phyloP scores from a whole-genome alignment of 1,139 yeast genomes.

The Protomyces arabidopsidicola region DNA sequence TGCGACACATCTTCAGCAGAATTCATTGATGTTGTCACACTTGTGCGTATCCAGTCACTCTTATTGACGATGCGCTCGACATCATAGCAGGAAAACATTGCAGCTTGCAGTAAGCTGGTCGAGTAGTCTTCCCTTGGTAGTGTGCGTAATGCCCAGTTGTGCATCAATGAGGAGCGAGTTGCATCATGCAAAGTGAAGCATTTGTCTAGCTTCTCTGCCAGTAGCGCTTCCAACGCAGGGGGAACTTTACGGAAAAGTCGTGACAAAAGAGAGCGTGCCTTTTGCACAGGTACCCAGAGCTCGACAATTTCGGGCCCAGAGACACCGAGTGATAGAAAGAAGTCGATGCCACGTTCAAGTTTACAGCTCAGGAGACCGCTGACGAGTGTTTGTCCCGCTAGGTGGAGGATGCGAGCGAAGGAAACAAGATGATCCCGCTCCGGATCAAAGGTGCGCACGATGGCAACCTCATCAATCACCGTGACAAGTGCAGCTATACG shows the following conservation, averaged over 20 bases:
- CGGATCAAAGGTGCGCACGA: conserved; percentile 19
- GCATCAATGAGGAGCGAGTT: conserved; percentile 7
- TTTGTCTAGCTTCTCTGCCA: conserved; percentile 1
- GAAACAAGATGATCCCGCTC: conserved; percentile 16
- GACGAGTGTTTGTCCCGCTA: conserved; percentile 3
- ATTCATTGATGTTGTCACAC: neutral
- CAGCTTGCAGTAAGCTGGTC: neutral
- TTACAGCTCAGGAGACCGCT: neutral
- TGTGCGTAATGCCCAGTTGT: conserved; percentile 4
- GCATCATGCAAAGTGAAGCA: conserved; percentile 14
- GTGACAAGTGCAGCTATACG: conserved; percentile 7
- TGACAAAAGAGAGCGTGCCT: conserved; percentile 7
- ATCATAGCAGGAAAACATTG: neutral
- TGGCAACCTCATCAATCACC: neutral
- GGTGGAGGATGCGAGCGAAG: conserved; percentile 9
- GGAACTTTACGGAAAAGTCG: neutral
- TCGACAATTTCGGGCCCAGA: conserved; percentile 13
- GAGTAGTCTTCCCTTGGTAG: conserved; percentile 13
- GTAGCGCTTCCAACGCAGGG: neutral
- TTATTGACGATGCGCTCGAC: neutral
- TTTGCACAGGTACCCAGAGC: conserved; percentile 5
- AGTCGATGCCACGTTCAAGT: conserved; percentile 6
- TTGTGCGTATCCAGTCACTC: conserved; percentile 7
- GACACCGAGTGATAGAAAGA: neutral
- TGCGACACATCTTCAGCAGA: neutral